A percentile compares a stretch with the other conserved stretches of the same genome.
Conservation (phyloP, 495 filamentous ascomycete species). For the Letharia columbiana region DNA sequence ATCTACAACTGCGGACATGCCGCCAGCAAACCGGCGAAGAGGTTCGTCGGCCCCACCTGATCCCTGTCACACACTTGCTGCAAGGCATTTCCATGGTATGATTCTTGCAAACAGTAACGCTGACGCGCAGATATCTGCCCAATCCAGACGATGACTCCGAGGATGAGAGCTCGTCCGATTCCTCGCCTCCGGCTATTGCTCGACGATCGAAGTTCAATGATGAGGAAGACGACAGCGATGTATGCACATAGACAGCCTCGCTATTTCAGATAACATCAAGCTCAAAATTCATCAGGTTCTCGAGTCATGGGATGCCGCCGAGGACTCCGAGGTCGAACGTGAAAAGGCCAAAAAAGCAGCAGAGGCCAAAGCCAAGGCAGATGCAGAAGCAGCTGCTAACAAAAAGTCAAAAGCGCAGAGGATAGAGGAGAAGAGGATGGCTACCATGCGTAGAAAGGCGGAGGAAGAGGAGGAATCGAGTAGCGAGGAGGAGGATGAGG, state of each 20-base stretch:
- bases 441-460: constrained; percentile 37
- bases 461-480: constrained; percentile 47
- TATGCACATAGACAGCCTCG: constrained; percentile 34
- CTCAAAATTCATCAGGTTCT: constrained; percentile 53
- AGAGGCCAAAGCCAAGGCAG: constrained; percentile 80
- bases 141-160: constrained; percentile 57
- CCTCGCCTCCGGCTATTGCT: constrained; percentile 52
- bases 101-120: not conserved
- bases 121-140: not conserved
- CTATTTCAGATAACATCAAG: constrained; percentile 15
- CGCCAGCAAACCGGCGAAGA: constrained; percentile 9
- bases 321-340: constrained; percentile 93
- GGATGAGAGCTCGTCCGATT: constrained; percentile 50
- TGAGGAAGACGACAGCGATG: constrained; percentile 84
- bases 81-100: not conserved
- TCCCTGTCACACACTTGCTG: not conserved
- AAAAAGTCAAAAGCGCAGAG: constrained; percentile 88
- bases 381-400: constrained; percentile 81
- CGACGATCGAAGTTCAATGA: constrained; percentile 78
- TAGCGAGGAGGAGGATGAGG: constrained; percentile 62
- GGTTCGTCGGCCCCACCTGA: constrained; percentile 2
- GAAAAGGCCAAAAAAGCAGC: constrained; percentile 85
- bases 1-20: not conserved
- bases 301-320: constrained; percentile 94
- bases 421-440: constrained; percentile 64